phyloP scores from a whole-genome alignment of 2,329 filamentous ascomycete genomes.

The Eutypa lata region DNA sequence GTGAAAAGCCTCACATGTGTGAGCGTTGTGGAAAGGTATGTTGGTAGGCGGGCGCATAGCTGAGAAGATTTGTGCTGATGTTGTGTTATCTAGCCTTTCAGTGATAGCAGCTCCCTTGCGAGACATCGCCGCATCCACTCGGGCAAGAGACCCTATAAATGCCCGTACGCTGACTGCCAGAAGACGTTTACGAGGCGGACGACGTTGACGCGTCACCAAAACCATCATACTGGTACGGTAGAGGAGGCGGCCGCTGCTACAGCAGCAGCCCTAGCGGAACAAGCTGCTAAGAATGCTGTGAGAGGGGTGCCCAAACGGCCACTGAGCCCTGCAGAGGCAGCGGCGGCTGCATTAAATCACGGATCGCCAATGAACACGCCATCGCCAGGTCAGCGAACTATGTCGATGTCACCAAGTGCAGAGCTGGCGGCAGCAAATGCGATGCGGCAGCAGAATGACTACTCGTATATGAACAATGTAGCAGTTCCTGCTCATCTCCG shows the following conservation, averaged over 20 bases:
- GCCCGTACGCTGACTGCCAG: slow-evolving; percentile 94
- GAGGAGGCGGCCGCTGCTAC: slow-evolving; percentile 90
- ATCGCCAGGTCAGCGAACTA: slow-evolving; percentile 74
- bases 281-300: slow-evolving; percentile 16
- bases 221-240: slow-evolving; percentile 90
- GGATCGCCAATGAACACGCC: slow-evolving; percentile 73
- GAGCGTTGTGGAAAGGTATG: slow-evolving; percentile 92
- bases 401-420: slow-evolving; percentile 76
- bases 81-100: slow-evolving; percentile 69
- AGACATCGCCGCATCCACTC: slow-evolving; percentile 93
- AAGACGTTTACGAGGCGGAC: slow-evolving; percentile 97
- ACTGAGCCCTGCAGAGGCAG: slow-evolving; percentile 32
- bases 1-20: slow-evolving; percentile 97
- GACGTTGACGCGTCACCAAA: slow-evolving; percentile 91
- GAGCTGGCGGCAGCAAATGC: slow-evolving; percentile 68
- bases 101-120: slow-evolving; percentile 90
- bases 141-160: slow-evolving; percentile 94
- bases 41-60: neutral
- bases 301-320: slow-evolving; percentile 27
- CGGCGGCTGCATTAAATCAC: slow-evolving; percentile 43
- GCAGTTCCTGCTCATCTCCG: slow-evolving; percentile 82
- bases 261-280: slow-evolving; percentile 72
- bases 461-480: slow-evolving; percentile 74
- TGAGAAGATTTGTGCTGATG: slow-evolving; percentile 11
- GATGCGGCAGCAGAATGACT: slow-evolving; percentile 67